These are phyloP conservation scores for Lyophyllum atratum DNA, from an alignment of 768 basidiomycete species.

Conservation along the genomic window DNA sequence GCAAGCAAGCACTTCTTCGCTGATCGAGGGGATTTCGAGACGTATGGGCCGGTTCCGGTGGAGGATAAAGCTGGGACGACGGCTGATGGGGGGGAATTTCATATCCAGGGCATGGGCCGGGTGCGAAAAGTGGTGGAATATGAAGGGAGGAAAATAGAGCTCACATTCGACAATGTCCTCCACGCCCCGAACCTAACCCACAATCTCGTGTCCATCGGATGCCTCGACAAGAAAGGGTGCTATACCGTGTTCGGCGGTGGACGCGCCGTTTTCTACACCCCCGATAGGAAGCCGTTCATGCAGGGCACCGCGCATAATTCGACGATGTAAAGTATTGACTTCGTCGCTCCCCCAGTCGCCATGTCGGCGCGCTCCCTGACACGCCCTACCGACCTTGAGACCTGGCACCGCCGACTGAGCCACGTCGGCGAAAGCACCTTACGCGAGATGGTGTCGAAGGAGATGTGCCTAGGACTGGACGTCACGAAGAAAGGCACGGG, in stretches of 20 bases:
- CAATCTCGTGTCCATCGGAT: constrained; percentile 12
- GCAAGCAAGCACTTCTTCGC: constrained; percentile 1
- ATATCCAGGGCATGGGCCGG: background rate
- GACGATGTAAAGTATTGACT: background rate
- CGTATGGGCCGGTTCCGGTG: background rate
- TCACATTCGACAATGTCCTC: constrained; percentile 4
- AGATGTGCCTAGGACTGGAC: background rate
- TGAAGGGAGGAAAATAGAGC: background rate
- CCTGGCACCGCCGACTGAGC: background rate
- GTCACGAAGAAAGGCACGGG: background rate
- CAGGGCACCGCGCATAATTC: background rate
- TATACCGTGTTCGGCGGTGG: background rate
- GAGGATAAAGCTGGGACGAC: background rate
- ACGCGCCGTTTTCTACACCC: background rate
- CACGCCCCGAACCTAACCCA: constrained; percentile 6
- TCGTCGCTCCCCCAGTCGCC: background rate
- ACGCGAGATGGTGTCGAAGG: background rate
- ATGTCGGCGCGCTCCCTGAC: background rate
- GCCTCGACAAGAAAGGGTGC: background rate
- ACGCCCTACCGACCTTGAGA: background rate
- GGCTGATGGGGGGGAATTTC: background rate
- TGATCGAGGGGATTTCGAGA: background rate
- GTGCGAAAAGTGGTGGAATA: background rate
- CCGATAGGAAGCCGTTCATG: background rate
- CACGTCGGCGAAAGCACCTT: background rate